Percentiles rank a stretch among this genome's conserved stretches.
These are phyloP conservation scores for Raddia guianensis DNA, from an alignment of 176 grass and related monocot genomes.

Conservation along the genomic window DNA sequence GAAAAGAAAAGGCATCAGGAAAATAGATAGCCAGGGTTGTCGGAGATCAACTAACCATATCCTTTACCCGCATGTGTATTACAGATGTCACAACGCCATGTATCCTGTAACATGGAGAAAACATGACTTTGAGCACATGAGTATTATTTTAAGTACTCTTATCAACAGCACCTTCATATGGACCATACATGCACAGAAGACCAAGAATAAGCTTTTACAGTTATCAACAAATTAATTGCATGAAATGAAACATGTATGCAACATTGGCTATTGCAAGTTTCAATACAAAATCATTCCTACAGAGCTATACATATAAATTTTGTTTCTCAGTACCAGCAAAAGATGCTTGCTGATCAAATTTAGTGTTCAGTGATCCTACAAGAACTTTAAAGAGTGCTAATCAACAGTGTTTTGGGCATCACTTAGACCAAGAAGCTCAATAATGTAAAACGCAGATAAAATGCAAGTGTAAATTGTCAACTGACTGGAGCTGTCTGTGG, in stretches of 20 bases:
- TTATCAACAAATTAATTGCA: background rate
- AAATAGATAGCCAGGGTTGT: background rate
- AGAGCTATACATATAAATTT: background rate
- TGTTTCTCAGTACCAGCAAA: slow-evolving; percentile 14
- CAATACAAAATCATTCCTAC: slow-evolving; percentile 6
- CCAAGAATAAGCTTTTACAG: slow-evolving; percentile 2
- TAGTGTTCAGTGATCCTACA: background rate
- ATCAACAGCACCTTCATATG: slow-evolving; percentile 7
- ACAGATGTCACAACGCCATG: slow-evolving; percentile 91
- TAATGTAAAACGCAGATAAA: background rate
- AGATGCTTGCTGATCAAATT: slow-evolving; percentile 1
- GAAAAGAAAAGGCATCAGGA: background rate
- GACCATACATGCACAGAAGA: slow-evolving; percentile 5
- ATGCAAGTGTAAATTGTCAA: slow-evolving; percentile 19
- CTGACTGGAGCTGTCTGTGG: slow-evolving; percentile 72
- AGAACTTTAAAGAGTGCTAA: background rate
- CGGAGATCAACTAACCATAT: slow-evolving; percentile 75
- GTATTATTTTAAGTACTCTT: background rate
- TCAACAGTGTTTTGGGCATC: slow-evolving; percentile 25
- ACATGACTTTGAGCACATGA: slow-evolving; percentile 16
- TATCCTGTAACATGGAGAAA: slow-evolving; percentile 62
- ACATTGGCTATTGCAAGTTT: slow-evolving; percentile 11
- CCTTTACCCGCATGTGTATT: slow-evolving; percentile 77
- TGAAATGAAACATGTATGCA: background rate
- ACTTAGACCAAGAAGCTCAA: slow-evolving; percentile 5